Base-by-base conservation (phyloP, 2,329 filamentous ascomycete species). In the Chalara sp. region DNA sequence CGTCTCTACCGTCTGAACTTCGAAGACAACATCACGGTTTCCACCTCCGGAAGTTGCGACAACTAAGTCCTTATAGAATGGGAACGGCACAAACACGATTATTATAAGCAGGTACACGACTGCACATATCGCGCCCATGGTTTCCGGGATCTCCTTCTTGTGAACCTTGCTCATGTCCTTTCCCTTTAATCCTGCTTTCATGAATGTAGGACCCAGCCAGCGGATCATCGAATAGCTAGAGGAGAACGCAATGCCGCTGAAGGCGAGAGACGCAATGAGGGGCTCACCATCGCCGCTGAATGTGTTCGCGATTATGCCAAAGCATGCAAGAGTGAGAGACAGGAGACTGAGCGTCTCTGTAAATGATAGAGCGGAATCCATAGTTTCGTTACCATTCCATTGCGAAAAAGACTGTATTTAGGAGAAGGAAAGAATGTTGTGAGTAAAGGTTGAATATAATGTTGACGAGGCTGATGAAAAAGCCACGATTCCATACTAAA, bases 31-130 rank as follows among this genome's bases (percentile, higher is more conserved):
- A 71, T 96, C 92, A 57, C 88, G 78, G 69, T 96, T 96, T 46
- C 91, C 91, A 56, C 90, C 91, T 56, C 91, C 93, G 58, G 89
- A 95, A 21, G 93, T 97, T 39, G 91, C 90, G 12, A 89, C 88
- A 30, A 96, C 91, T 58, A 99, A 95, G 67, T 97, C 92, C 71
- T 96, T 95, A 75, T 96, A 97, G 69, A 99, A 97, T 1, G 91
- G 88, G 69, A 96, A 96, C 0, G 93, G 93, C 52, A 97, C 90
- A 68, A 99, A 99, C 56, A 89, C 73, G 59, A 97, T 95, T 58
- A 97, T 78, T 46, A 84, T 80, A 58, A 99, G 77, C 42, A 99
- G 78, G 70, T 97, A 97, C 30, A 97, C 90, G 58, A 93, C 81
- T 6, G 92, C 93, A 65, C 89, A 95, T 30, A 99, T 80, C 52